These are phyloP conservation scores for Beauveria sp. DNA, from an alignment of 2,329 filamentous ascomycete species.

Conservation along the genomic window DNA sequence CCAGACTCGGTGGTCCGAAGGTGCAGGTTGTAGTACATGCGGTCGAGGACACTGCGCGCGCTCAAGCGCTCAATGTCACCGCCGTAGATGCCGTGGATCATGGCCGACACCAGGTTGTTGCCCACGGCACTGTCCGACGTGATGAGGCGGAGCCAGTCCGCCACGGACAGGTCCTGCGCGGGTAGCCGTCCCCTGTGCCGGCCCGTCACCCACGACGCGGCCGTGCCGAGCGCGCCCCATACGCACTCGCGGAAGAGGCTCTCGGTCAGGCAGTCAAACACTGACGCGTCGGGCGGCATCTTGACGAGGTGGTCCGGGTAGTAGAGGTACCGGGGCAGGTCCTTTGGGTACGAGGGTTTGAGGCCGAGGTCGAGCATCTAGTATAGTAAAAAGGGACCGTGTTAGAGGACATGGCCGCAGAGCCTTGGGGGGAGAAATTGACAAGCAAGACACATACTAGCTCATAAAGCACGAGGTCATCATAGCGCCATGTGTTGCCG, in stretches of 20 bases:
- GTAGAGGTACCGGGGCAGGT: constrained; percentile 63
- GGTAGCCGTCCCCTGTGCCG: not conserved
- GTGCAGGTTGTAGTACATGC: constrained; percentile 24
- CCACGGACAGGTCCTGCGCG: constrained; percentile 26
- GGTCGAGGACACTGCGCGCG: constrained; percentile 47
- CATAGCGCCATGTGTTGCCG: constrained; percentile 35
- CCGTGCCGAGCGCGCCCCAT: constrained; percentile 17
- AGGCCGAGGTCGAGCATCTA: constrained; percentile 30
- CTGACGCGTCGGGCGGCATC: constrained; percentile 22
- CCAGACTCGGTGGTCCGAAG: constrained; percentile 14
- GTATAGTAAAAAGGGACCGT: not conserved
- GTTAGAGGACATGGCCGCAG: not conserved
- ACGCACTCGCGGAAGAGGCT: constrained; percentile 26
- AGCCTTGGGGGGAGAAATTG: no score
- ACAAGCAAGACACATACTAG: constrained; percentile 46
- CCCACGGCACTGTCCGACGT: constrained; percentile 35
- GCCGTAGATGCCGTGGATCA: constrained; percentile 84
- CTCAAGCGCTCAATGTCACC: constrained; percentile 80
- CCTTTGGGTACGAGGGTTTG: constrained; percentile 42
- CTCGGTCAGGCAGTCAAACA: constrained; percentile 22
- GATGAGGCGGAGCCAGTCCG: constrained; percentile 27
- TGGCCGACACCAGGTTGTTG: constrained; percentile 68
- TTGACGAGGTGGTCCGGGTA: constrained; percentile 64
- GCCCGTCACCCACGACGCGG: not conserved
- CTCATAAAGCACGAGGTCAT: constrained; percentile 60